These are phyloP conservation scores for Pichia sp. DNA, from an alignment of 1,139 yeast species.

Conservation along the genomic window DNA sequence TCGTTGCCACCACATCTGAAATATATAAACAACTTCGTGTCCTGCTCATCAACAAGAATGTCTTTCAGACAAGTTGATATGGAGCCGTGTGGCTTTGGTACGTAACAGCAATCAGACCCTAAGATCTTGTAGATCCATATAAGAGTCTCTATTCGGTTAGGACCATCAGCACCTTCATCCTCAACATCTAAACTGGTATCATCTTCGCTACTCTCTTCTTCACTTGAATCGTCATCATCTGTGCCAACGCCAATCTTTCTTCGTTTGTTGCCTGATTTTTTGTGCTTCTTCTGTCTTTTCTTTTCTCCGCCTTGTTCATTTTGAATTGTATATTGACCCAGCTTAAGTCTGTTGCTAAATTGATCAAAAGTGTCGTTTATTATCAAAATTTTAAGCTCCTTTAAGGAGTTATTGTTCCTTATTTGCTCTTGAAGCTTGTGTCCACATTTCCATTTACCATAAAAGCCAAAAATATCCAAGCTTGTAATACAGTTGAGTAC, in stretches of 20 bases:
- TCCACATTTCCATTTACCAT: constrained; percentile 12
- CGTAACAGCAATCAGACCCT: constrained; percentile 2
- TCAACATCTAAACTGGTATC: neutral
- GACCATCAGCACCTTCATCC: constrained; percentile 5
- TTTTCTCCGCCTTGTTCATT: neutral
- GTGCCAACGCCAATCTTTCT: neutral
- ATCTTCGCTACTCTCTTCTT: neutral
- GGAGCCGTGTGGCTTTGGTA: constrained; percentile 1
- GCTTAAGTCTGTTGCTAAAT: too few relatives aligned
- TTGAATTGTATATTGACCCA: neutral
- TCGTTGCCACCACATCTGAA: neutral
- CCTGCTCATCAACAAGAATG: neutral
- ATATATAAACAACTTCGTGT: neutral
- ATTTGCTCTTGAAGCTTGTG: constrained; percentile 32
- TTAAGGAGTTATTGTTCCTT: constrained; percentile 33
- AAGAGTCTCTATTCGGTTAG: constrained; percentile 5
- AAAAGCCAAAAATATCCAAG: constrained; percentile 36
- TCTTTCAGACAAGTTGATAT: neutral
- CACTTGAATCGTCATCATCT: neutral
- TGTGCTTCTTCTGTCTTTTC: neutral
- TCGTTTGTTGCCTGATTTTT: neutral
- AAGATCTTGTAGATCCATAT: constrained; percentile 9
- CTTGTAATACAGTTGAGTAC: constrained; percentile 29
- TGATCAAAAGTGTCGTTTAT: constrained; percentile 2
- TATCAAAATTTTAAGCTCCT: constrained; percentile 28